Evolutionary conservation across 768 basidiomycete genomes (phyloP), one percentile per base, ranked within the genome.

Genomic region (Amanita thiersii): DNA sequence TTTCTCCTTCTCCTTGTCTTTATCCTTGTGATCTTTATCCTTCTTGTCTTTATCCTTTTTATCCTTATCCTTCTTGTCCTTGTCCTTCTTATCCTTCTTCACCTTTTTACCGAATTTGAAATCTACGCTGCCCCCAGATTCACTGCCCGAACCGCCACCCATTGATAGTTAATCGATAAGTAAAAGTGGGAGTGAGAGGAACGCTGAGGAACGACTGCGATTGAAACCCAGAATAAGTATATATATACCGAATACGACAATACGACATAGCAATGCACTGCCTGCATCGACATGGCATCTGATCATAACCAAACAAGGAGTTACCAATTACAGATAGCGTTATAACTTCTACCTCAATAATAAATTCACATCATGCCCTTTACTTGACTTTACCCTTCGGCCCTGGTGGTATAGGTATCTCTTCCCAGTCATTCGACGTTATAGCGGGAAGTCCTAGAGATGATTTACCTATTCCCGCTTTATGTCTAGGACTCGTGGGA

Each of bases 401-500:
- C 15, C 52, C 61, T 48, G 69, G 69, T 2, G 75, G 75, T 17
- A 73, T 57, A 6, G 62, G 47, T 14, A 76, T 48, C 15, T 73
- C 70, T 49, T 76, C 70, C 77, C 75, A 79, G 33, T 75, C 75
- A 26, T 56, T 61, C 12, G 74, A 73, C 8, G 59, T 60, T 33
- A 77, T 52, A 4, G 70, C 55, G 5, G 76, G 77, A 3, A 77
- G 52, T 20, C 65, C 62, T 5, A 64, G 60, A 0, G 59, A 44
- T 12, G 60, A 62, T 37, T 50, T 63, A 26, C 18, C 21, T 23
- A 7, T 12, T 5, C 10, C 18, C 23, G 9, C 28, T 36, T 26
- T 36, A 8, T 12, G 24, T 17, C 23, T 34, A 11, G n/a, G 11
- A 3, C 18, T 8, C 21, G 20, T 17, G 5, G 20, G 8, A 14